These are phyloP conservation scores for Meyerozyma elateridarum DNA, from an alignment of 1,139 yeast genomes.

Conservation along the genomic window DNA sequence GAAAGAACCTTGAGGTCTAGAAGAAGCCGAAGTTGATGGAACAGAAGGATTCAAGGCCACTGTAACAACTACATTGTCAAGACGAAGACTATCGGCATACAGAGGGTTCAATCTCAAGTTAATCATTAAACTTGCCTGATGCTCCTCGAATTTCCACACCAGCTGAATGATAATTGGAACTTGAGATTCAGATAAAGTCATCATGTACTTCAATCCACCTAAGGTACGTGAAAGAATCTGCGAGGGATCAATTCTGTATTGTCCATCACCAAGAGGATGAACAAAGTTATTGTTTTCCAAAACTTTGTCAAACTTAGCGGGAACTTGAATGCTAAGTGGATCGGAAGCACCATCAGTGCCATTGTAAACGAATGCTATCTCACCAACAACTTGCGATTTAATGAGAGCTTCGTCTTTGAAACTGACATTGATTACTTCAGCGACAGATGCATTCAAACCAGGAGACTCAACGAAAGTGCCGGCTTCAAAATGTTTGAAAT, in stretches of 20 bases:
- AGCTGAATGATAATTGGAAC: slow-evolving; percentile 77
- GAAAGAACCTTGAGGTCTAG: slow-evolving; percentile 88
- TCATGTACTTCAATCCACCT: slow-evolving; percentile 70
- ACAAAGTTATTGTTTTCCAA: slow-evolving; percentile 43
- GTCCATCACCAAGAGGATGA: slow-evolving; percentile 25
- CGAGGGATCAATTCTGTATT: slow-evolving; percentile 29
- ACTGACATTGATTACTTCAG: slow-evolving; percentile 74
- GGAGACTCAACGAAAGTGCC: slow-evolving; percentile 35
- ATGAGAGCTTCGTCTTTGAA: slow-evolving; percentile 60
- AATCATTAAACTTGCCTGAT: slow-evolving; percentile 80
- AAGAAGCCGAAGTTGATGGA: slow-evolving; percentile 66
- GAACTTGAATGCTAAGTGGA: slow-evolving; percentile 26
- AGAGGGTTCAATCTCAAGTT: slow-evolving; percentile 57
- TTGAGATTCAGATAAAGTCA: slow-evolving; percentile 30
- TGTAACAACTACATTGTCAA: slow-evolving; percentile 63
- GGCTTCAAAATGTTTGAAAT: slow-evolving; percentile 44
- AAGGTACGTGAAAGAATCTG: slow-evolving; percentile 52
- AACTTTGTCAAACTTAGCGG: slow-evolving; percentile 29
- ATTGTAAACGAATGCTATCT: slow-evolving; percentile 68
- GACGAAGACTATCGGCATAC: slow-evolving; percentile 36
- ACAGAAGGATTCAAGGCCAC: slow-evolving; percentile 47
- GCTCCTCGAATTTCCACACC: slow-evolving; percentile 82
- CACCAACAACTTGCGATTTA: slow-evolving; percentile 68
- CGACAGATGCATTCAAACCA: slow-evolving; percentile 76
- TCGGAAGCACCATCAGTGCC: slow-evolving; percentile 15